A percentile compares a stretch with the other conserved stretches of the same genome.
Conservation (phyloP, 495 filamentous ascomycete species). For the Penicillium flavigenum region DNA sequence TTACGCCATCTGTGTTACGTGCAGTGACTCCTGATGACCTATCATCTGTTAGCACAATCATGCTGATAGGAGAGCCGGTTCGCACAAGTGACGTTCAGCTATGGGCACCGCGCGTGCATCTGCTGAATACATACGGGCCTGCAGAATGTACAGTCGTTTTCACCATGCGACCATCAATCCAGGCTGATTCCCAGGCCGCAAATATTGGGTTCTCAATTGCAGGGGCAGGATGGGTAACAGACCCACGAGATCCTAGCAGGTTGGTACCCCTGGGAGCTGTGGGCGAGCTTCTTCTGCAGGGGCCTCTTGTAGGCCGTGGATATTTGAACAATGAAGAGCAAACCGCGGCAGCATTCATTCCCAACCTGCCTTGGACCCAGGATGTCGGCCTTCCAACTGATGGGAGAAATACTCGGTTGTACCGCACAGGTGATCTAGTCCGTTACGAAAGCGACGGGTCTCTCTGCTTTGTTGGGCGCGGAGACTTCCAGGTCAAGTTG, state of each 20-base stretch:
- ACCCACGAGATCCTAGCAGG: constrained; percentile 32
- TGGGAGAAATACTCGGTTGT: not conserved
- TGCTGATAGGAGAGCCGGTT: constrained; percentile 44
- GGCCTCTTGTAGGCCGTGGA: constrained; percentile 37
- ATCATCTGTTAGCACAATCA: constrained; percentile 32
- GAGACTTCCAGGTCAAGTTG: constrained; percentile 22
- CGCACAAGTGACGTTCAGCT: constrained; percentile 33
- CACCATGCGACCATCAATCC: constrained; percentile 3
- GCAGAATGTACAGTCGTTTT: constrained; percentile 36
- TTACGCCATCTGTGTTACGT: constrained; percentile 42
- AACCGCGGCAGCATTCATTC: constrained; percentile 38
- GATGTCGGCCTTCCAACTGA: not conserved
- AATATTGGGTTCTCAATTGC: constrained; percentile 11
- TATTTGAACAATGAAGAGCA: constrained; percentile 40
- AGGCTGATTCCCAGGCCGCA: constrained; percentile 16
- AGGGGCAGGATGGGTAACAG: constrained; percentile 36
- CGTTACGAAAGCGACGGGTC: not conserved
- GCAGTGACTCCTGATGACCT: constrained; percentile 34
- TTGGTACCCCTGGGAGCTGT: constrained; percentile 40
- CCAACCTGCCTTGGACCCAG: constrained; percentile 31
- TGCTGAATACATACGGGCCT: constrained; percentile 56
- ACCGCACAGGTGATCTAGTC: not conserved
- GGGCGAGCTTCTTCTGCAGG: constrained; percentile 47
- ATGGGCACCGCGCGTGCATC: constrained; percentile 45
- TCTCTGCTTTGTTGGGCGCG: not conserved